Base-by-base conservation (phyloP, 352 stramenopile species). In the Phytophthora citrophthora region DNA sequence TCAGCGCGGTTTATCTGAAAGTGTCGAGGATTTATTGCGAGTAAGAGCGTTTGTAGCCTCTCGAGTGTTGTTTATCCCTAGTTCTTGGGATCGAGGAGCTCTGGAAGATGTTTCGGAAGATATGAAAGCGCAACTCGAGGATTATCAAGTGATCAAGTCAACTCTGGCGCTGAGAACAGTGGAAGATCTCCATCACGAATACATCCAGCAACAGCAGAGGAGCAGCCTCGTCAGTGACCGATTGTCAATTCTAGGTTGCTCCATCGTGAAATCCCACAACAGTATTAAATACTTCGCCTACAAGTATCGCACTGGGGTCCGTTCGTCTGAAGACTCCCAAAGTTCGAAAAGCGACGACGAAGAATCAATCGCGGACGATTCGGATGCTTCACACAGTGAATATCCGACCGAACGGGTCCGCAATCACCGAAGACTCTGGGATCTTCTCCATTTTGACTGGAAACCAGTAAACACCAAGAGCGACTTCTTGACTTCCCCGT, bases 211-310 rank as follows among this genome's bases (percentile, higher is more conserved):
- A 9, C 39, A 64, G 15, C 13, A 20, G 29, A 15, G 24, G 23
- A 50, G 34, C 13, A 24, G 11, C 12, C 26, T 29, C 3, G 26
- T 29, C 26, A 29, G 26, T 7, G 44, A 31, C 38, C 11, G 24
- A 36, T 2, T 24, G 26, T 36, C 61, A 9, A 77, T 68, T 1
- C 32, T 77, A n/a, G 52, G 63, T 3, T 81, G 68, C 50, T 86
- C 76, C 1, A 75, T 88, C 12, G 74, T 88, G n/a, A 76, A 76
- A 23, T 76, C 71, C 24, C 74, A 83, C 32, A 70, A 75, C n/a
- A 84, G 76, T 44, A 79, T 83, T 48, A 72, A 81, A 59, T 86
- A 78, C 43, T 88, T 88, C 53, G 72, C 76, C 5, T 76, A 85
- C 67, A 88, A 88, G 62, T 47, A 12, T 31, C 26, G n/a, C n/a